phyloP scores from a whole-genome alignment of 805 yeast genomes.

The Saccharomycopsis oosterbeekiorum region DNA sequence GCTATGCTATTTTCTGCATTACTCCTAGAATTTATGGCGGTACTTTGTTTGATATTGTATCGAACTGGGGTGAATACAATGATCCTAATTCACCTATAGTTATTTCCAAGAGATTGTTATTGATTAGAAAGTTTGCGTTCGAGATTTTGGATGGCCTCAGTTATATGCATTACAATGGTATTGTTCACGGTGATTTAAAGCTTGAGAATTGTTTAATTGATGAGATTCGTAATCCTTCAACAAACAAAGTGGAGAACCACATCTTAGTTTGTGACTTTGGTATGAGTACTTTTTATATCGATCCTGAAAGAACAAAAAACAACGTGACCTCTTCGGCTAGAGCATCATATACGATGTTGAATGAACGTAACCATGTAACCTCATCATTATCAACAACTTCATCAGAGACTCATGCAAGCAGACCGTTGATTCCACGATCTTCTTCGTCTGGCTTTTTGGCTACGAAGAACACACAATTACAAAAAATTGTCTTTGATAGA shows the following conservation, averaged over 20 bases:
- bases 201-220: slow-evolving; percentile 70
- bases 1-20: slow-evolving; percentile 56
- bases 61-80: slow-evolving; percentile 49
- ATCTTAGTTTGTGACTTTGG: slow-evolving; percentile 84
- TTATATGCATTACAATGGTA: slow-evolving; percentile 52
- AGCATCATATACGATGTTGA: slow-evolving; percentile 15
- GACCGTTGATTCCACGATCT: slow-evolving; percentile 29
- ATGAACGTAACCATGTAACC: not conserved
- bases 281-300: slow-evolving; percentile 39
- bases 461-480: slow-evolving; percentile 15
- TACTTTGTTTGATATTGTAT: slow-evolving; percentile 66
- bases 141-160: slow-evolving; percentile 52
- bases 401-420: slow-evolving; percentile 17
- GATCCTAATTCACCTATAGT: slow-evolving; percentile 22
- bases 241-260: slow-evolving; percentile 25
- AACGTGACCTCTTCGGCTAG: slow-evolving; percentile 16
- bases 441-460: slow-evolving; percentile 23
- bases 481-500: slow-evolving; percentile 24
- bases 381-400: not conserved
- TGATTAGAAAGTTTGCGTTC: slow-evolving; percentile 31
- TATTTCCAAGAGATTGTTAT: slow-evolving; percentile 27
- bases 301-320: slow-evolving; percentile 14
- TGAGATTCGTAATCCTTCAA: slow-evolving; percentile 23
- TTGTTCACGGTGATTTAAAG: slow-evolving; percentile 78
- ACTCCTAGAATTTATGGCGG: slow-evolving; percentile 66